Percentiles rank a stretch among this genome's conserved stretches.
These are phyloP conservation scores for Raddia distichophylla DNA, from an alignment of 176 grass and related monocot species.

Conservation along the genomic window DNA sequence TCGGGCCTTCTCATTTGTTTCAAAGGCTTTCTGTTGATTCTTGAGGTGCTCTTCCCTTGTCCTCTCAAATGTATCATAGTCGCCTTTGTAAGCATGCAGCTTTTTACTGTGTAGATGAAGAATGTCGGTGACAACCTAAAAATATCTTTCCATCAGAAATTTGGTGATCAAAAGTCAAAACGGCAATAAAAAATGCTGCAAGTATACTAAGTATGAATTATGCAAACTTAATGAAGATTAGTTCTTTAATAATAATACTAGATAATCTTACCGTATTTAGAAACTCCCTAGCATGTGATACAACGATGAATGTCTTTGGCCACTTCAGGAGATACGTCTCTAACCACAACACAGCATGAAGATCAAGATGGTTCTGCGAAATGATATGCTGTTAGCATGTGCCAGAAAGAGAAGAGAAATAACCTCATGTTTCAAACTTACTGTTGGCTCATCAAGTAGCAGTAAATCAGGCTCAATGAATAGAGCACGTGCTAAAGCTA, in stretches of 20 bases:
- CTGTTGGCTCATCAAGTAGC: slow-evolving; percentile 96
- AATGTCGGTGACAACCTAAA: slow-evolving; percentile 93
- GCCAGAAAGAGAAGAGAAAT: slow-evolving; percentile 3
- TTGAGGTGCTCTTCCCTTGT: slow-evolving; percentile 82
- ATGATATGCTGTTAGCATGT: slow-evolving; percentile 31
- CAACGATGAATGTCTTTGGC: slow-evolving; percentile 98
- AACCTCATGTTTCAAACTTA: slow-evolving; percentile 38
- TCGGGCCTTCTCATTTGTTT: slow-evolving; percentile 84
- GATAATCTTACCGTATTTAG: slow-evolving; percentile 76
- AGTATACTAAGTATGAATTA: background rate
- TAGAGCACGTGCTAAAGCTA: slow-evolving; percentile 91
- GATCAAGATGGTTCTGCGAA: slow-evolving; percentile 98
- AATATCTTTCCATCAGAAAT: slow-evolving; percentile 31
- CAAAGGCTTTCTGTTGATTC: slow-evolving; percentile 94
- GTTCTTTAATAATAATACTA: slow-evolving; percentile 10
- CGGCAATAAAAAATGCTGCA: slow-evolving; percentile 1
- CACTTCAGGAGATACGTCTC: slow-evolving; percentile 91
- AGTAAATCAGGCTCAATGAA: slow-evolving; percentile 98
- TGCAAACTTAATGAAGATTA: slow-evolving; percentile 15
- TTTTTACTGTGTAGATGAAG: slow-evolving; percentile 89
- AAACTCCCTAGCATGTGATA: slow-evolving; percentile 96
- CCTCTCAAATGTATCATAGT: slow-evolving; percentile 97
- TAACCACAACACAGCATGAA: slow-evolving; percentile 95
- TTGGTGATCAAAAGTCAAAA: slow-evolving; percentile 26
- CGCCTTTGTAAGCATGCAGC: slow-evolving; percentile 90